These are phyloP conservation scores for Rubia tinctorum DNA, from an alignment of 305 asterid species.

Conservation along the genomic window DNA sequence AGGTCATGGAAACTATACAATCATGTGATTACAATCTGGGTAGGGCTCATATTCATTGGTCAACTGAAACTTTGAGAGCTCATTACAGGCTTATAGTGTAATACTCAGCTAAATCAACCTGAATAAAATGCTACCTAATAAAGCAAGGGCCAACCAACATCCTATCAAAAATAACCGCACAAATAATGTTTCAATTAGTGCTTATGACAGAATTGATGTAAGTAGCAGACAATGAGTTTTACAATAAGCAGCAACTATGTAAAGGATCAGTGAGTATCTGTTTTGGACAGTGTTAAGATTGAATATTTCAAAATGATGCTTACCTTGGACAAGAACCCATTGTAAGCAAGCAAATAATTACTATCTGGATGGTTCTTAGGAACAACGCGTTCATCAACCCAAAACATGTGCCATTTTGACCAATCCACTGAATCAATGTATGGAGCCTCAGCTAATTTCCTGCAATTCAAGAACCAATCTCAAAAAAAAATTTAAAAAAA, in stretches of 20 bases:
- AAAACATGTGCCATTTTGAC: conserved; percentile 48
- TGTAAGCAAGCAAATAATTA: conserved; percentile 53
- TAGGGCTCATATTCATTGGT: neutral
- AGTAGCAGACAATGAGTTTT: neutral
- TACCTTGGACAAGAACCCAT: conserved; percentile 63
- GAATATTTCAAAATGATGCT: neutral
- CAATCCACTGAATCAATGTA: conserved; percentile 45
- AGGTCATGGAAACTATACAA: neutral
- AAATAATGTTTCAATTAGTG: neutral
- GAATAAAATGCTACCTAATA: neutral
- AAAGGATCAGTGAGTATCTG: too few relatives aligned
- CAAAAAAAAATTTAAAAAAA: too few relatives aligned
- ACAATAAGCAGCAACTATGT: neutral
- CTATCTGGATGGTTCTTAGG: conserved; percentile 53
- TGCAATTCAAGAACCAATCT: conserved; percentile 19
- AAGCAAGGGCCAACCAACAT: neutral
- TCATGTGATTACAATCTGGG: neutral
- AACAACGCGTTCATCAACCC: conserved; percentile 65
- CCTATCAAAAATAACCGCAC: neutral
- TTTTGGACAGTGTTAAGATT: neutral
- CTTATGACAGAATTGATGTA: neutral
- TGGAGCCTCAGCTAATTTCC: conserved; percentile 48
- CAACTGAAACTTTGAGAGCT: neutral
- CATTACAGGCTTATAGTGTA: neutral
- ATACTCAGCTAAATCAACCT: neutral